Evolutionary conservation across 108 stramenopile genomes (phyloP), one percentile per base, ranked within the genome.

Genomic region (Fistulifera pelliculosa): DNA sequence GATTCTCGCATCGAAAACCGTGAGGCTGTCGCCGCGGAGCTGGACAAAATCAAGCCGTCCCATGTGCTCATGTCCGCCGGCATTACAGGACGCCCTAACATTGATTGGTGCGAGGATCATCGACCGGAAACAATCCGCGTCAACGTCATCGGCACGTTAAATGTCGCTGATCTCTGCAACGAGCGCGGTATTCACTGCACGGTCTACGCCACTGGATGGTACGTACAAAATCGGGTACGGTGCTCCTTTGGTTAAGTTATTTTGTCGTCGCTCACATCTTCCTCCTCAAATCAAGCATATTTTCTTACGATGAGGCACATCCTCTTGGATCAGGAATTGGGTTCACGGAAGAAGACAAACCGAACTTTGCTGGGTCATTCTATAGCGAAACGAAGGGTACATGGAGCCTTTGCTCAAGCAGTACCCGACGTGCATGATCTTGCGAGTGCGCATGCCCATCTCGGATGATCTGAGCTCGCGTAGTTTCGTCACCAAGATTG

Each of bases 41-140:
- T 99, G 35, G 95, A 96, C 60, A 59, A 64, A 38, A 64, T 87
- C 41, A 77, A 90, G 60, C 98, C 98, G 28, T 95, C 95, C 21
- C 95, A 97, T 74, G 95, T 98, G 27, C 76, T 99, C 61, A 94
- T 91, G 69, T 91, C 97, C 14, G 96, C 98, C 24, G 98, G 98
- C 22, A 96, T 99, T 65, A 99, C 99, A n/a, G 99, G 99, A 58
- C 94, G 97, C 22, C 98, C 99, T 42, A 99, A 99, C 78, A 96
- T 99, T 60, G 99, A 99, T 70, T 99, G 99, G 99, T 99, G 99
- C 59, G 99, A 99, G 54, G 83, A 83, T 53, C 76, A 99, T 75
- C 94, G 91, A 61, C 88, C 80, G 17, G 95, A 95, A 42, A 97
- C 96, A 7, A 86, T 99, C 53, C 85, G 97, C 14, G 79, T 94